phyloP scores from a whole-genome alignment of 1,284 basidiomycete species.

The Microbotryomycetes sp. region DNA sequence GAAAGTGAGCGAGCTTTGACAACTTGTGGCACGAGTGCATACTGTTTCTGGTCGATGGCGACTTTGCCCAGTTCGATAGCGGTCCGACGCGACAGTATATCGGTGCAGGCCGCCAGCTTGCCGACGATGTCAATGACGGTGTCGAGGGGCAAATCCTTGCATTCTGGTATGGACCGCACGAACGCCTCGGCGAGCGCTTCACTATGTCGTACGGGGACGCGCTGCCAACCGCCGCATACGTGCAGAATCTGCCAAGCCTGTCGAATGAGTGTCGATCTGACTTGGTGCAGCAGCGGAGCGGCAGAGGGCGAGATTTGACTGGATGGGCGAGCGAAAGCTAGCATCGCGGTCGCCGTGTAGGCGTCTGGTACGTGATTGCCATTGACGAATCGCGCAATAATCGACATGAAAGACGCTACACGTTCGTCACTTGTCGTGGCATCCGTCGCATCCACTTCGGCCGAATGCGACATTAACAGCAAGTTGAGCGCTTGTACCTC shows the following conservation, averaged over 20 bases:
- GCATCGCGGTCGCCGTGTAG: background rate
- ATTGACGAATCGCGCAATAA: background rate
- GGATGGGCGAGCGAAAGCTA: background rate
- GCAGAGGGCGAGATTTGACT: background rate
- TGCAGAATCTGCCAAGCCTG: background rate
- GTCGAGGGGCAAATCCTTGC: no score
- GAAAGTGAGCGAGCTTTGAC: no score
- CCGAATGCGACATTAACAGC: constrained; percentile 4
- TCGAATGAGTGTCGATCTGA: background rate
- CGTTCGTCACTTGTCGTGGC: background rate
- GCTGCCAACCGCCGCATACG: no score
- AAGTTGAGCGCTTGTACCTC: constrained; percentile 24
- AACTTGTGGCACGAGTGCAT: background rate
- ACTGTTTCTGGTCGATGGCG: background rate
- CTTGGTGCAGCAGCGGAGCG: background rate
- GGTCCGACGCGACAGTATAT: no score
- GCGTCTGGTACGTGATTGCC: background rate
- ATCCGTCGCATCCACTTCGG: no score
- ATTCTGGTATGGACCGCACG: no score
- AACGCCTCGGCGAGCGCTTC: no score
- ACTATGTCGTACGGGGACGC: no score
- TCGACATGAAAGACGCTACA: background rate
- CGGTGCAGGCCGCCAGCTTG: no score
- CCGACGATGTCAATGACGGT: no score
- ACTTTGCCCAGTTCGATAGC: background rate